Evolutionary conservation across 2,329 filamentous ascomycete species (phyloP), one percentile per base, ranked within the genome.

Genomic region (Ilyonectria mors-panacis): DNA sequence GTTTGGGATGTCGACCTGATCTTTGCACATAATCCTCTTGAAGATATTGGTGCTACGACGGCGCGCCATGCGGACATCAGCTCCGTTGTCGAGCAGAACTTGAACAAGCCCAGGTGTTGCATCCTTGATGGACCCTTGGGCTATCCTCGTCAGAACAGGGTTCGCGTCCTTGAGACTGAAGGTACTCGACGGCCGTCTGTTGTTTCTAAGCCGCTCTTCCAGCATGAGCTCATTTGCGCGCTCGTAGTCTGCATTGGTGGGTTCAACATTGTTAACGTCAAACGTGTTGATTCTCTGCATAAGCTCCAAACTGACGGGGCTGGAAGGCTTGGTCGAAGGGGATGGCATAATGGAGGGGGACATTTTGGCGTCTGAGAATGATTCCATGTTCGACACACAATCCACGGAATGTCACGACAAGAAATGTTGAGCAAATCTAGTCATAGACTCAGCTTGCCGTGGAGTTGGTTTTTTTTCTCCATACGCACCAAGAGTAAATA

Each of bases 1-100:
- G 55, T 19, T 59, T n/a, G 48, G 65, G 7, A 60, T 28, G 6
- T 67, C 59, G 9, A 19, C 42, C n/a, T 63, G 59, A 21, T 67
- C 59, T 19, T 39, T 51, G 19, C 50, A 26, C 3, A 39, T 26
- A 6, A 62, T 15, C 28, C 30, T 21, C 37, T 62, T 55, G 39
- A 62, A 44, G n/a, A 55, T 8, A 23, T 30, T 28, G 21, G 30
- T 47, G 39, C 59, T 55, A 21, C 54, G 54, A 42, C 19, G 47
- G 7, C 58, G 48, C 50, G 39, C 21, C 10, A 37, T n/a, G 13
- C 48, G 35, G 13, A 62, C 39, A 19, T 62, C 28, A 15, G 48
- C 59, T 4, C 51, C 59, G 13, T 17, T 35, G 10, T 62, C 19
- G 19, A 62, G 19, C 12, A 62, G 33, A 10, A 39, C 59, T 26